Percentiles rank a stretch among this genome's conserved stretches.
phyloP scores from a whole-genome alignment of 2,329 filamentous ascomycete species.

The Phialocephala sp. region DNA sequence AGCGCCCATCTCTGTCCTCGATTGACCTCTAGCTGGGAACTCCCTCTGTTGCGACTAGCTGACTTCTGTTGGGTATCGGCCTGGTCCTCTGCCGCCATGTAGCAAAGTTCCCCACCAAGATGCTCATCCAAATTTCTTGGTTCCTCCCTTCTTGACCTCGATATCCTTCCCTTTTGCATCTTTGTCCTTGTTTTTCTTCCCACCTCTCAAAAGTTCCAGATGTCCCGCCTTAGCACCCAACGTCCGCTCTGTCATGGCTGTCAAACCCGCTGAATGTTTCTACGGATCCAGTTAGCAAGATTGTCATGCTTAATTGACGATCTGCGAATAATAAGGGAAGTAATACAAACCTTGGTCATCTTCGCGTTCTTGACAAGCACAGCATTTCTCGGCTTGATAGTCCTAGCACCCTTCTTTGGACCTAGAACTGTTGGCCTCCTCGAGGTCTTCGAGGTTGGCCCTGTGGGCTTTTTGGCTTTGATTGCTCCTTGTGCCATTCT shows the following conservation, averaged over 20 bases:
- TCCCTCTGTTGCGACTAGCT: background rate
- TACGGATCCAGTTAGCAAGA: slow-evolving; percentile 34
- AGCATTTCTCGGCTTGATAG: slow-evolving; percentile 71
- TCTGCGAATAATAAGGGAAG: slow-evolving; percentile 1
- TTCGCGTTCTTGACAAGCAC: slow-evolving; percentile 64
- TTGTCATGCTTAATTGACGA: background rate
- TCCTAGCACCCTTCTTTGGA: slow-evolving; percentile 62
- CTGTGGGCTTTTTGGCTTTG: slow-evolving; percentile 40
- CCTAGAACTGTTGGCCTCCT: slow-evolving; percentile 47
- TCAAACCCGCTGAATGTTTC: slow-evolving; percentile 68
- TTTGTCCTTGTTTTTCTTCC: slow-evolving; percentile 63
- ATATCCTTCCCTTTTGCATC: slow-evolving; percentile 45
- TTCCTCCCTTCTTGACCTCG: slow-evolving; percentile 41
- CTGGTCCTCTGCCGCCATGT: background rate
- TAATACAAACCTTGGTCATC: slow-evolving; percentile 60
- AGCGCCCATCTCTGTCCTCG: background rate
- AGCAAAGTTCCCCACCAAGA: slow-evolving; percentile 17
- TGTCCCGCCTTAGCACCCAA: slow-evolving; percentile 72
- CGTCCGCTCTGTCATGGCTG: slow-evolving; percentile 68
- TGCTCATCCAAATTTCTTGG: slow-evolving; percentile 44
- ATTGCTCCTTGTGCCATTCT: slow-evolving; percentile 44
- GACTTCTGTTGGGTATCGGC: background rate
- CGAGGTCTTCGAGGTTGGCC: slow-evolving; percentile 35
- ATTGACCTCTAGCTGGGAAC: background rate
- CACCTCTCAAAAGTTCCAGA: slow-evolving; percentile 69